A percentile compares a stretch with the other conserved stretches of the same genome.
Conservation (phyloP, 1,139 yeast genomes). For the Geotrichum bryndzae region DNA sequence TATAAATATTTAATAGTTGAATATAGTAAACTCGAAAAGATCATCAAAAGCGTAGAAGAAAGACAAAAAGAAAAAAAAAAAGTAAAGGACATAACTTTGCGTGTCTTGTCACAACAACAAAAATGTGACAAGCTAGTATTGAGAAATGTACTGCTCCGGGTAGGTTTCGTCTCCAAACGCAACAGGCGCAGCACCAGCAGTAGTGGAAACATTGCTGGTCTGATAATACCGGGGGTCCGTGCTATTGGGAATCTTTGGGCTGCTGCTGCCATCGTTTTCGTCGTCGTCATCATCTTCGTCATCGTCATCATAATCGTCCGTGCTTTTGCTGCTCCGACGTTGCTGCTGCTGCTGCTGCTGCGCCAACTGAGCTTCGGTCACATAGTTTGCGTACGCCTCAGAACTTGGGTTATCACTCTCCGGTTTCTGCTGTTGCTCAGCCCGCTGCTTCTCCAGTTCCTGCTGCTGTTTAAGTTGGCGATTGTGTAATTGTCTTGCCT, state of each 20-base stretch:
- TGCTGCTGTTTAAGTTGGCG: neutral
- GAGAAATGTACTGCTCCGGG: neutral
- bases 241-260: neutral
- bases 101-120: neutral
- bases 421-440: neutral
- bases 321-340: neutral
- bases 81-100: neutral
- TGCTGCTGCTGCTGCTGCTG: neutral
- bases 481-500: constrained; percentile 1
- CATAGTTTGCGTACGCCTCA: neutral
- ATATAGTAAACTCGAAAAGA: too few species aligned
- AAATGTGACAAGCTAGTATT: neutral
- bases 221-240: neutral
- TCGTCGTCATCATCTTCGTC: neutral
- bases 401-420: neutral
- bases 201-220: neutral
- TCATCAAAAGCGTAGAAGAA: too few species aligned
- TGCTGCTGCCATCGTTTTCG: neutral
- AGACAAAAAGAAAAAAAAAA: too few species aligned
- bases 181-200: neutral
- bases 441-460: neutral
- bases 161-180: neutral
- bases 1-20: too few species aligned
- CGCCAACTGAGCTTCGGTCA: neutral
- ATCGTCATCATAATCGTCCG: neutral